Evolutionary conservation across 163 green algal genomes (phyloP).

Genomic region (Chlamydomonas reinhardtii): DNA sequence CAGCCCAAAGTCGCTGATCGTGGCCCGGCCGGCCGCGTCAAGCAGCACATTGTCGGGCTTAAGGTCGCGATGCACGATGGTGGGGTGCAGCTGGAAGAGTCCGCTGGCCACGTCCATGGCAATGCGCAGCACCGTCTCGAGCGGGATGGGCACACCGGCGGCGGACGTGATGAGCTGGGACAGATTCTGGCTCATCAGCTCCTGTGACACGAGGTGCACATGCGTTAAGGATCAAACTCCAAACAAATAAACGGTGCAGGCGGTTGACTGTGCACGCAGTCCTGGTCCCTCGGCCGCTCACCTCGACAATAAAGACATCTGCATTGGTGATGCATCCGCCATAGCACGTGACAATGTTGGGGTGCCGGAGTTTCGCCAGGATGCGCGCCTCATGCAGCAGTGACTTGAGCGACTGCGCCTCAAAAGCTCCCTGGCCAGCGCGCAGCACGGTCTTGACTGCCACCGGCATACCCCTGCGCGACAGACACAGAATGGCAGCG

Average conservation of each 20-base stretch:
- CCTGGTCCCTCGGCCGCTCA: too few species aligned
- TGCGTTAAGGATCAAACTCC: too few species aligned
- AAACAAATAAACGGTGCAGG: too few species aligned
- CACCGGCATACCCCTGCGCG: neutral
- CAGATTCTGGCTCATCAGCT: neutral
- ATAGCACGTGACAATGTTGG: neutral
- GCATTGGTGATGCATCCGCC: neutral
- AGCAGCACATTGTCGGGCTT: constrained; percentile 81
- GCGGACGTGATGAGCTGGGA: neutral
- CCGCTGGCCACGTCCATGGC: constrained; percentile 68
- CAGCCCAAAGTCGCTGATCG: constrained; percentile 51
- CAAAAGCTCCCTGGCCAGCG: neutral
- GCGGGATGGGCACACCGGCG: neutral
- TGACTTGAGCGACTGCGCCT: neutral
- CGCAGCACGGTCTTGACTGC: neutral
- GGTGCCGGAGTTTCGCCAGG: neutral
- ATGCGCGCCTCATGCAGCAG: neutral
- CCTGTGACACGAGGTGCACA: too few species aligned
- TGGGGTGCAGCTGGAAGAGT: constrained; percentile 77
- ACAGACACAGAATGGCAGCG: too few species aligned
- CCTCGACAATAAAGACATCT: neutral
- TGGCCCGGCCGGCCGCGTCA: constrained; percentile 61
- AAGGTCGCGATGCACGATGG: constrained; percentile 78
- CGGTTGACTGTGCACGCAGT: too few species aligned
- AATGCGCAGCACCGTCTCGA: constrained; percentile 9